Evolutionary conservation across 1,139 yeast genomes (phyloP), one percentile per base, ranked within the genome.

Genomic region (Meyerozyma smithsonii): DNA sequence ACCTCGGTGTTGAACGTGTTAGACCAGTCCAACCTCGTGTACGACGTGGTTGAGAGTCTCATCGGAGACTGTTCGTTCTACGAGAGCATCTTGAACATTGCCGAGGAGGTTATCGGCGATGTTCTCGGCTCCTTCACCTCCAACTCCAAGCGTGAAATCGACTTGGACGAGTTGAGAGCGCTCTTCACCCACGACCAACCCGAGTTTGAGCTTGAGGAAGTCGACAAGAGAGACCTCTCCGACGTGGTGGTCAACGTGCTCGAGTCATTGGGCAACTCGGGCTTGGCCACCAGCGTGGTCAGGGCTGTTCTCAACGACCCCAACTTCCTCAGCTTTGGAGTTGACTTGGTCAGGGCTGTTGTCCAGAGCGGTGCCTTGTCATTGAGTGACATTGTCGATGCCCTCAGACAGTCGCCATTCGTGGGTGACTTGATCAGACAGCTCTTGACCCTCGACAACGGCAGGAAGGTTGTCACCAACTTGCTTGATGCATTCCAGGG

Each of bases 401-500:
- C 74, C 18, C 53, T 69, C 19, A 58, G 58, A 44, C 49, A 59
- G 41, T 66, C 74, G n/a, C 58, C 58, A 25, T 64, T 70, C 48
- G 60, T 67, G 38, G 55, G 62, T 21, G 57, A 59, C 47, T 66
- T 70, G 47, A 56, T 69, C 47, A 52, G 57, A 44, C 60, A 66
- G 39, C 55, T 70, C 40, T 58, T 68, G 46, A 61, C 57, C 42
- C 55, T 61, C 34, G 44, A 54, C 37, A 69, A 72, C 37, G 61
- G 68, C 46, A 45, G 58, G 40, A 63, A 69, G n/a, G 66, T 70
- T 38, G 58, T 62, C 28, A 56, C 62, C 37, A 68, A 67, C 41
- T 69, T 74, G 2, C 62, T 69, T 44, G 72, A 72, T 36, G 75
- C 74, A 3, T 64, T 60, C 46, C 58, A 67, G 17, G 75, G 75